Conservation (phyloP, 148 eudicot genomes). For the Chenopodium formosanum region DNA sequence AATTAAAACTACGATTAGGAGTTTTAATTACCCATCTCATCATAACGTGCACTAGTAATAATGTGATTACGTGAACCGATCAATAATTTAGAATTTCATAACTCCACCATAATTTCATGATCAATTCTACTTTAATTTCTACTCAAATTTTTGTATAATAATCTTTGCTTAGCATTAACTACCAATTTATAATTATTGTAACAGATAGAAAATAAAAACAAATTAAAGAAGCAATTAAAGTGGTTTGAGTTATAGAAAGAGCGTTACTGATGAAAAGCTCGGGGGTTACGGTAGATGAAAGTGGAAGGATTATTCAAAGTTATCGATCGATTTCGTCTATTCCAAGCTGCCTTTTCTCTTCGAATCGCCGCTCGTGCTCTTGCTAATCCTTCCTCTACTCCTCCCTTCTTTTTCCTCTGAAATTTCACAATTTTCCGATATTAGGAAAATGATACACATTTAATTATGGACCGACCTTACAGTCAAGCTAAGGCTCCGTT, state of each 20-base stretch:
- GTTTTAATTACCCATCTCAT: too few relatives aligned
- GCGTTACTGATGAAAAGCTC: slow-evolving; percentile 58
- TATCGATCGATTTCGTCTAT: slow-evolving; percentile 34
- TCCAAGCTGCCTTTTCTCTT: slow-evolving; percentile 32
- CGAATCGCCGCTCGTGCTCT: slow-evolving; percentile 64
- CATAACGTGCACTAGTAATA: too few relatives aligned
- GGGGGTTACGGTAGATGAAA: slow-evolving; percentile 54
- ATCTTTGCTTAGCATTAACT: not conserved
- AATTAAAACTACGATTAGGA: too few relatives aligned
- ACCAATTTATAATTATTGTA: not conserved
- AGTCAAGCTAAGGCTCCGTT: too few relatives aligned
- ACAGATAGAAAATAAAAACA: not conserved
- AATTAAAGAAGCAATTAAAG: not conserved
- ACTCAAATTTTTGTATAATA: not conserved
- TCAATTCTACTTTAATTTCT: not conserved
- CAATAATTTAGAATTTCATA: not conserved
- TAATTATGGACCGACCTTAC: too few relatives aligned
- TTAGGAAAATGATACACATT: too few relatives aligned
- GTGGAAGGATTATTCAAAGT: slow-evolving; percentile 3
- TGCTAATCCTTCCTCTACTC: slow-evolving; percentile 57
- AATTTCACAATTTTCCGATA: not conserved
- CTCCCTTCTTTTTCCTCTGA: not conserved
- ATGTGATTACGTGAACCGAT: not conserved
- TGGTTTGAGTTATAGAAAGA: not conserved
- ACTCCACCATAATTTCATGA: slow-evolving; percentile 1